Evolutionary conservation across 371 early-diverging fungal genomes (phyloP), one percentile per base, ranked within the genome.

Genomic region (Mortierella sp.): DNA sequence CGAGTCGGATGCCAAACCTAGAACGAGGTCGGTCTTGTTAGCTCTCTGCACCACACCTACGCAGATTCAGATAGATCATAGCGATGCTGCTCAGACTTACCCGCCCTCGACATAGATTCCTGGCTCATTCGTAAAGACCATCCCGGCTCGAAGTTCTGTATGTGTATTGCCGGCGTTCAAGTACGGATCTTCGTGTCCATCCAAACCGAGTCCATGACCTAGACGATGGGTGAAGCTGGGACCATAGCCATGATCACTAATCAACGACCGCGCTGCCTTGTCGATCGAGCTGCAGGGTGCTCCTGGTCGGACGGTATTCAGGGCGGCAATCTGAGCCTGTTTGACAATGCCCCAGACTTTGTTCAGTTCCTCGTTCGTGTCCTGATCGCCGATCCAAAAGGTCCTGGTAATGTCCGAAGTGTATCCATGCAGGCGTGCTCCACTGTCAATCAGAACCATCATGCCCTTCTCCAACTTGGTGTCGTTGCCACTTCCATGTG

Each of bases 111-210:
- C 65, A 59, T 88, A 88, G 54, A 88, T 76, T 9, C 88, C 88
- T 13, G 88, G 88, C 52, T 88, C 88, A 25, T 84, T 85, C 48
- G 82, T 85, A 54, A 88, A 85, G 25, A 83, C 83, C 84, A 86
- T 86, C 9, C 88, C 87, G 1, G 82, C 72, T 3, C 71, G 56
- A 21, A 88, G 73, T 3, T 40, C 60, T 4, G 81, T 79, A 8
- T 63, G 73, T 0, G 73, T 73, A 55, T 86, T 86, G 7, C 86
- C 85, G 67, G 76, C 82, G 56, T 85, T 82, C 80, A 86, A 74
- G 49, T 86, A 88, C 19, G 88, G 88, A 29, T 85, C 83, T 59
- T 88, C 88, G 56, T 88, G 88, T 60, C 85, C 86, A 29, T 86
- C 83, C 49, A 82, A 49, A 0, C 88, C 88, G 19, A 88, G 73